Evolutionary conservation across 2,329 filamentous ascomycete species (phyloP), one percentile per base, ranked within the genome.

Genomic region (Aspergillus quadricinctus): DNA sequence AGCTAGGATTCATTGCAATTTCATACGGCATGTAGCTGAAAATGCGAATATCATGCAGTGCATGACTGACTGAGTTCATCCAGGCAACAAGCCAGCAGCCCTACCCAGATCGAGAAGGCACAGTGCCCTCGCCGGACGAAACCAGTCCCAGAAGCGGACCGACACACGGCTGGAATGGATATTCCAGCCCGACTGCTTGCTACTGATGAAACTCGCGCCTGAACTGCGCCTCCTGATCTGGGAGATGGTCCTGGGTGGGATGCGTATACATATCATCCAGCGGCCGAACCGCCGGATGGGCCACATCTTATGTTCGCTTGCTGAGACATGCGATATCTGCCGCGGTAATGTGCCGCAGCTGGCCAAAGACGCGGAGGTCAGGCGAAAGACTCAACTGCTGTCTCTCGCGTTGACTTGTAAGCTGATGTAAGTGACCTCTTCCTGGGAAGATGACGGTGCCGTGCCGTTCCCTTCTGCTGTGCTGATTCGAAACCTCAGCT

Each of bases 221-320:
- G 72, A 75, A 52, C 58, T 75, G 31, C 69, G 72, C 3, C 59
- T 75, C 6, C 67, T 73, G 50, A 70, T 75, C 53, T 75, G 72
- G 72, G 70, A 72, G 57, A 54, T 60, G 14, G 70, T 68, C 9
- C 61, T 73, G 0, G 71, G 69, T 9, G 64, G 58, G 5, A 60
- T 60, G 45, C 64, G 70, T 45, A 64, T 75, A 48, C 72, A 75
- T 56, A 72, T 75, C 11, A 64, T 75, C 50, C 72, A 75, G 52
- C 66, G 66, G 4, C 54, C 58, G 21, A 60, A 65, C n/a, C 64
- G 63, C 41, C 66, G 66, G 41, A 65, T 75, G 48, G 69, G 70
- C 1, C 66, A 72, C 43, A 59, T 73, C 4, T 54, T 71, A 9
- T 75, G 72, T 58, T 63, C 69, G 11, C 59, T 52, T 11, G 60